These are phyloP conservation scores for Microsporum audouinii DNA, from an alignment of 2,329 filamentous ascomycete genomes.

Conservation along the genomic window DNA sequence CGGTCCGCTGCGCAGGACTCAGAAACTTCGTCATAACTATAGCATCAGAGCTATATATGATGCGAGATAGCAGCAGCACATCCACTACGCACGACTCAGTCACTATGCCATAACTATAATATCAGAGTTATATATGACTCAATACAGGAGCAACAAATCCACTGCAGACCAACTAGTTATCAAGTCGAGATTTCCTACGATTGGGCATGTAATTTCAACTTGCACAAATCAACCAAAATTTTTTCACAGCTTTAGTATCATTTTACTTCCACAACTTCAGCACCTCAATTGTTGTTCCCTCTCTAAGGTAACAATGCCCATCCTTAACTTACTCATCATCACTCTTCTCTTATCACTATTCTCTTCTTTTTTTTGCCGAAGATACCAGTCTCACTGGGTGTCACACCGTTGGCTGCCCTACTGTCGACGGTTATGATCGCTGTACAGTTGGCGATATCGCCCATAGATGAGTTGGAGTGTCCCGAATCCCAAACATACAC, in stretches of 20 bases:
- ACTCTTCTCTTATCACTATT: background rate
- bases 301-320: background rate
- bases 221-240: too few relatives aligned
- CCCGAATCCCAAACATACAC: slow-evolving; percentile 7
- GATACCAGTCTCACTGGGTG: background rate
- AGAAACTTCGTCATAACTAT: background rate
- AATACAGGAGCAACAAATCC: too few relatives aligned
- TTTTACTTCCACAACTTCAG: background rate
- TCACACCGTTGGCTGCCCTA: background rate
- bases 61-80: background rate
- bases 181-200: background rate
- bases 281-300: background rate
- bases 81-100: background rate
- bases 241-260: background rate
- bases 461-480: background rate
- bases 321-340: background rate
- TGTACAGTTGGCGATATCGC: background rate
- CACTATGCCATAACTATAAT: too few relatives aligned
- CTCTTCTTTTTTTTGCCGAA: background rate
- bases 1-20: background rate
- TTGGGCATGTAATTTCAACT: too few relatives aligned
- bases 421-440: background rate
- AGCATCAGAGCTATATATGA: background rate
- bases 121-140: too few relatives aligned
- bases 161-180: background rate